phyloP scores from a whole-genome alignment of 73 alveolate species.

The Stentor roeselii region DNA sequence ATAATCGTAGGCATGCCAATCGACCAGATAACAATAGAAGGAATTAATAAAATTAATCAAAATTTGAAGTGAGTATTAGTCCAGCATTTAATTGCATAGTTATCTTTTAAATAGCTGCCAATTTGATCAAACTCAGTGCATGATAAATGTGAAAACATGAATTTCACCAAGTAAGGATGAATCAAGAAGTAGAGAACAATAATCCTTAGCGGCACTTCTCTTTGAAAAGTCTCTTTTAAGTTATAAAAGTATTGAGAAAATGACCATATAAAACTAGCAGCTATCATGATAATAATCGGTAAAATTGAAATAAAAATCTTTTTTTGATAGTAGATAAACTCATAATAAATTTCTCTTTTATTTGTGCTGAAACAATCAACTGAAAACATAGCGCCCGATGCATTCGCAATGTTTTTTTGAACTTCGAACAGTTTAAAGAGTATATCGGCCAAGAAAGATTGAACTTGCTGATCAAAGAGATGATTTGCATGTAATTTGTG shows the following conservation, averaged over 20 bases:
- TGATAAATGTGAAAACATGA: conserved; percentile 40
- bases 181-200: conserved; percentile 46
- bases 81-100: conserved; percentile 37
- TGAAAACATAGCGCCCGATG: not conserved
- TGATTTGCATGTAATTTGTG: conserved; percentile 54
- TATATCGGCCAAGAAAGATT: conserved; percentile 59
- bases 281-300: conserved; percentile 34
- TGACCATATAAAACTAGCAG: conserved; percentile 30
- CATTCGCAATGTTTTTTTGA: not conserved
- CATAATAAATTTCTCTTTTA: not conserved
- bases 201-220: conserved; percentile 37
- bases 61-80: conserved; percentile 26
- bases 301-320: conserved; percentile 31
- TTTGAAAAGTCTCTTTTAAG: not conserved
- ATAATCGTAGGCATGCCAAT: conserved; percentile 53
- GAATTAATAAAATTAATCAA: conserved; percentile 35
- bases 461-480: conserved; percentile 46
- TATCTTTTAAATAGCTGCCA: conserved; percentile 25
- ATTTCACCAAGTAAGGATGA: conserved; percentile 51
- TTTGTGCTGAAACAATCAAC: not conserved
- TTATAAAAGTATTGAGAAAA: not conserved
- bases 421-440: conserved; percentile 8
- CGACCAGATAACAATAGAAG: conserved; percentile 51
- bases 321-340: conserved; percentile 33
- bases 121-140: conserved; percentile 40